Conservation (phyloP, 257 asterid species). For the Solanum paucissectum region DNA sequence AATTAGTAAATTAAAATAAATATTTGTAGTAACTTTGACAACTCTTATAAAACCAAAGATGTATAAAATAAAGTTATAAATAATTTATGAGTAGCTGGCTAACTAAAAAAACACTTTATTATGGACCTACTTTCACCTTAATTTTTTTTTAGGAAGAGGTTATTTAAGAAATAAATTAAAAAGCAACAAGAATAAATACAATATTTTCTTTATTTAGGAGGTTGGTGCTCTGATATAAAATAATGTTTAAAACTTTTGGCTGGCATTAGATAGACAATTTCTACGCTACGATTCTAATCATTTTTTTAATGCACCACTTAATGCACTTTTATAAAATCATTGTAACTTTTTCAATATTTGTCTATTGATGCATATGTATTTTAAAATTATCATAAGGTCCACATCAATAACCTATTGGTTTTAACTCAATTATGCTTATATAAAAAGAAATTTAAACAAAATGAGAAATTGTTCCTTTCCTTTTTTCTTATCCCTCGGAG, state of each 20-base stretch:
- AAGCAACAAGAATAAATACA: background rate
- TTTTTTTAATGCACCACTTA: background rate
- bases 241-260: background rate
- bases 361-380: background rate
- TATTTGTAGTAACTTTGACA: background rate
- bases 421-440: background rate
- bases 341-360: background rate
- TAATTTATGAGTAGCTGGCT: background rate
- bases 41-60: background rate
- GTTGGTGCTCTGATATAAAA: background rate
- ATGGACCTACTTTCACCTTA: background rate
- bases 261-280: background rate
- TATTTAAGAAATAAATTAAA: background rate
- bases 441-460: background rate
- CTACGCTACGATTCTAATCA: background rate
- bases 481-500: background rate
- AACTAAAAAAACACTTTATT: background rate
- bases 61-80: background rate
- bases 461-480: background rate
- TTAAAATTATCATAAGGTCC: background rate
- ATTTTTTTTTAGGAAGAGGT: background rate
- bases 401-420: background rate
- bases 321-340: background rate
- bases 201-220: background rate
- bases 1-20: too few relatives aligned